Base-by-base conservation (phyloP, 768 basidiomycete species). In the Multifurca ochricompacta region DNA sequence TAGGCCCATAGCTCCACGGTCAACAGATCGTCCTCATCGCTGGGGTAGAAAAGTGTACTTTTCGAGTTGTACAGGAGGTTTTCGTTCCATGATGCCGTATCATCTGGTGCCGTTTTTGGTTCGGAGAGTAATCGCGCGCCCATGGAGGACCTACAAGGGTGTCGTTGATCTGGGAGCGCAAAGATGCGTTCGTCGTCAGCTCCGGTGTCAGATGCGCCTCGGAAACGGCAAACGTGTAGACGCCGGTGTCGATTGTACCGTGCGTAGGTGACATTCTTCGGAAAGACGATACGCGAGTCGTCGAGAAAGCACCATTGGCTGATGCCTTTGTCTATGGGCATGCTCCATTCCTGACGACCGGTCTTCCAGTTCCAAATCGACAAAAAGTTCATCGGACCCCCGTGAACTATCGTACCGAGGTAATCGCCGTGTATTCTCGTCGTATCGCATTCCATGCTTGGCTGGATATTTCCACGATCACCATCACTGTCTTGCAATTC, bases 351-450 rank as follows among this genome's bases (percentile, higher is more conserved):
- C 8, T 23, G 40, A 13, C 3, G 13, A 1, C 50, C 50, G 3
- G 40, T 43, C 41, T 43, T 51, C 40, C 50, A 51, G 50, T 51
- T 51, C 50, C 40, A 51, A 21, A 51, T 51, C 9, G n/a, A 28
- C 23, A 31, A 51, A 31, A 19, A 18, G 19, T 39, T 42, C 40
- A 3, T 8, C 11, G 2, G 41, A 14, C 49, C 44, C n/a, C 30
- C 44, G 19, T 16, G 18, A 6, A 36, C 39, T 6, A 42, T 30
- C 1, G 49, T 36, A 16, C 40, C 49, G 39, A 51, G 40, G 49
- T 42, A 30, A 13, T 30, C 9, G 25, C 41, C 27, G 6, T 7
- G 25, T 25, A 42, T 51, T 23, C 27, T 42, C 49, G 49, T 51
- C 39, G 49, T 42, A 13, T 51, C 49, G 19, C n/a, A 10, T 2